These are phyloP conservation scores for Pyrenochaeta sp. DNA, from an alignment of 2,329 filamentous ascomycete species.

Conservation along the genomic window DNA sequence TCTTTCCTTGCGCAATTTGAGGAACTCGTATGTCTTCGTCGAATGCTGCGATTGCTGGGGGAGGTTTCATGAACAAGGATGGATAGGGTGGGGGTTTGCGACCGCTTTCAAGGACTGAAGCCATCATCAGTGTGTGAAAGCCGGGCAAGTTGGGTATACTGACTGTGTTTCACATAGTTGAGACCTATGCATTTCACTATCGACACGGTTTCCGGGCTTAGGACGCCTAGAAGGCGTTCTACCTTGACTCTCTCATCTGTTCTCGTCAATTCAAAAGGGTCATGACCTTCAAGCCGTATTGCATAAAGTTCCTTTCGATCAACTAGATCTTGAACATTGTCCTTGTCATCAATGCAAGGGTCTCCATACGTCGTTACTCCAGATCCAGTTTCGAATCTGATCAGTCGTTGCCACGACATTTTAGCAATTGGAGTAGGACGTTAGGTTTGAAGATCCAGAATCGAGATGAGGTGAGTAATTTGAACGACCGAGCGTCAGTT, in stretches of 20 bases:
- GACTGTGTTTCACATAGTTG: background rate
- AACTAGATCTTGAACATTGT: background rate
- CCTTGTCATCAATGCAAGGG: background rate
- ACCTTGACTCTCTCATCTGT: background rate
- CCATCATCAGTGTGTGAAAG: conserved; percentile 38
- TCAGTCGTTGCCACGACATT: background rate
- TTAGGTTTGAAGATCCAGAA: too few species aligned
- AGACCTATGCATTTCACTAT: background rate
- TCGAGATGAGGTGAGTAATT: too few species aligned
- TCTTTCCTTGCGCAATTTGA: conserved; percentile 48
- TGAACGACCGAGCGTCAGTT: too few species aligned
- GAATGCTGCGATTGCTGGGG: conserved; percentile 2
- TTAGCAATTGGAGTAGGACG: background rate
- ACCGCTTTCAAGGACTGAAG: conserved; percentile 9
- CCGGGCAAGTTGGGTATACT: background rate
- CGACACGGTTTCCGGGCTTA: background rate
- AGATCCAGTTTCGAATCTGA: background rate
- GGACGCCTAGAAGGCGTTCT: background rate
- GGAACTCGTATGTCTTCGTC: background rate
- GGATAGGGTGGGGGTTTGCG: conserved; percentile 16
- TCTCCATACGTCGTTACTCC: background rate
- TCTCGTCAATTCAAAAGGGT: background rate
- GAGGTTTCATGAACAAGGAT: conserved; percentile 13
- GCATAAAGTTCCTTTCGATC: background rate
- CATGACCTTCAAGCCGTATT: background rate